These are phyloP conservation scores for Sanghuangporus weigelae DNA, from an alignment of 1,284 basidiomycete genomes.

Conservation along the genomic window DNA sequence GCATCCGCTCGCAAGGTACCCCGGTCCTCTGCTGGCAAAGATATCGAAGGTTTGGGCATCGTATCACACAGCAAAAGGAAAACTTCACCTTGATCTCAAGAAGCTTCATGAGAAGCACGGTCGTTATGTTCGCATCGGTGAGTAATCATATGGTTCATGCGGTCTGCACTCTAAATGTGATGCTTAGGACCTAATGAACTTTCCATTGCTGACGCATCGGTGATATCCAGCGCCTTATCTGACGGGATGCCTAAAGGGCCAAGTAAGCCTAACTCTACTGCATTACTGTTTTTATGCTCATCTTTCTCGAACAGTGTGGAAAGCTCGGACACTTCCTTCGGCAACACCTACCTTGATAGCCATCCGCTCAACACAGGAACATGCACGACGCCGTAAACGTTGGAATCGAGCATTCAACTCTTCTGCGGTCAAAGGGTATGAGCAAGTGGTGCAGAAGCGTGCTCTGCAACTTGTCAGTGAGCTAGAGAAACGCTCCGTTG, in stretches of 20 bases:
- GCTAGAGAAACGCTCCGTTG: conserved; percentile 21
- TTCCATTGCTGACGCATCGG: conserved; percentile 27
- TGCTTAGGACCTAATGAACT: conserved; percentile 32
- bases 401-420: conserved; percentile 40
- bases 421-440: conserved; percentile 34
- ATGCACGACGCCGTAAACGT: conserved; percentile 33
- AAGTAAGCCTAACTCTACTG: conserved; percentile 25
- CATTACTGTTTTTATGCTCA: conserved; percentile 25
- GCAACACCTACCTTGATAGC: background rate
- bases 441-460: conserved; percentile 30
- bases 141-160: background rate
- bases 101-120: conserved; percentile 20
- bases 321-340: background rate
- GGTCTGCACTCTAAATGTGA: background rate
- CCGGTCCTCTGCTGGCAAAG: conserved; percentile 21
- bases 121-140: conserved; percentile 21
- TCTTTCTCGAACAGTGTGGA: conserved; percentile 23
- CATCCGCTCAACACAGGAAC: conserved; percentile 30
- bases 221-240: conserved; percentile 26
- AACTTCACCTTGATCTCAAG: conserved; percentile 2
- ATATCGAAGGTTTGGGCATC: conserved; percentile 20
- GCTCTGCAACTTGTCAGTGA: conserved; percentile 30
- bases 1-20: conserved; percentile 24
- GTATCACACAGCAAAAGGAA: conserved; percentile 9
- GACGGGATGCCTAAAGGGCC: conserved; percentile 29